These are phyloP conservation scores for Persicaria maculosa DNA, from an alignment of 148 eudicot genomes.

Conservation along the genomic window DNA sequence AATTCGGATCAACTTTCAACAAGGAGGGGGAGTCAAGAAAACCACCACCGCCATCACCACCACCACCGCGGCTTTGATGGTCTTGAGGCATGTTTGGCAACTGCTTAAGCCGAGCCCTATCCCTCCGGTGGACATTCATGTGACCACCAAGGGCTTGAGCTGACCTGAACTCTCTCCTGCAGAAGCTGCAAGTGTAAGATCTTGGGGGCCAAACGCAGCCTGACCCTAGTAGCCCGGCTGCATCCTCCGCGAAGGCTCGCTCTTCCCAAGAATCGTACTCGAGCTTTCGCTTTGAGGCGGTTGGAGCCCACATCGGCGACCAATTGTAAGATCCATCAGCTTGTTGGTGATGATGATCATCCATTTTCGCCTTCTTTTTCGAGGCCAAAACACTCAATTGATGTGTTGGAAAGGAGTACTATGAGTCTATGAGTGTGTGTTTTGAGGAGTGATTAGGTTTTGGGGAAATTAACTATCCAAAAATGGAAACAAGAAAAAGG, in stretches of 20 bases:
- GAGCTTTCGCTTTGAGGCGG: neutral
- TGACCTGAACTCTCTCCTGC: constrained; percentile 52
- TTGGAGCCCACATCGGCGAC: neutral
- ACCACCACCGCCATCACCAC: too few relatives aligned
- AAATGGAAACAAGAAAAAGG: neutral
- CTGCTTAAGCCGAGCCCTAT: constrained; percentile 60
- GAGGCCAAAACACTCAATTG: neutral
- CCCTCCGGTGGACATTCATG: constrained; percentile 74
- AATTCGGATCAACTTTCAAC: neutral
- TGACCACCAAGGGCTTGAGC: constrained; percentile 87
- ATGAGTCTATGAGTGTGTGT: neutral
- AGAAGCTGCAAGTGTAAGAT: constrained; percentile 60
- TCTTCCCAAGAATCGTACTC: constrained; percentile 4
- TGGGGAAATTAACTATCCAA: neutral
- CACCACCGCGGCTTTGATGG: neutral
- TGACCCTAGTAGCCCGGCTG: neutral
- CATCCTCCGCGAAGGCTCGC: constrained; percentile 5
- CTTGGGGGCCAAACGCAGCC: constrained; percentile 55
- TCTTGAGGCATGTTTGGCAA: constrained; percentile 6
- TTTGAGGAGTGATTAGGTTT: neutral
- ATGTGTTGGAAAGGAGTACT: neutral
- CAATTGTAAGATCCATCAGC: neutral
- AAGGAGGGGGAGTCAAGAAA: neutral
- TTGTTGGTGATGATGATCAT: constrained; percentile 1
- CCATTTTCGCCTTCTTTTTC: too few relatives aligned